Evolutionary conservation across 805 yeast genomes (phyloP), one percentile per base, ranked within the genome.

Genomic region (Candida ascalaphidarum): DNA sequence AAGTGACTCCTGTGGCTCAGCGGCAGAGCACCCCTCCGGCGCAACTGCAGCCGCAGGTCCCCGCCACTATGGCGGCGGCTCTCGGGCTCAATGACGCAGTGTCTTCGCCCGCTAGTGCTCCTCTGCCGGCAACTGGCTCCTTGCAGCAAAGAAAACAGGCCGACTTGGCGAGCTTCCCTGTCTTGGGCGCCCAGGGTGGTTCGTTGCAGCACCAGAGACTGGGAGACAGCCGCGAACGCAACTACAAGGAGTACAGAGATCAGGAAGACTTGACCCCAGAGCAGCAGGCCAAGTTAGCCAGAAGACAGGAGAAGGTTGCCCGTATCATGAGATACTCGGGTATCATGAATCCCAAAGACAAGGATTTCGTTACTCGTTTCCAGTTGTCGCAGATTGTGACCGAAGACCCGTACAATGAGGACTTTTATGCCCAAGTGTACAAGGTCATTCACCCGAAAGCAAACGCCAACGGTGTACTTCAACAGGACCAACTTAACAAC

Each of bases 371-470:
- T 27, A 85, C 96, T 24, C 73, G 96, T 51, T 79, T 88, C 49
- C 98, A 92, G 58, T 69, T 92, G 38, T 85, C 95, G 27, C 96
- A 88, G 53, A 81, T 92, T 56, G 96, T 92, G 27, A 82, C 96
- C 8, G 96, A 88, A 32, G 97, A 92, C 56, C 98, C 98, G 10
- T 84, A 82, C 55, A 85, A 83, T 48, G 98, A 92, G 56, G 98
- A 92, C 61, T 92, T 89, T 49, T 92, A 92, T 51, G 84, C 80
- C 48, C 97, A 92, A 56, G 96, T 92, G 23, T 83, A 75, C 58
- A 81, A 88, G 45, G 70, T 63, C 14, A 60, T 63, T 33, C 68
- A 61, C 39, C 69, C 68, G 13, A 61, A 61, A 39, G 64, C 82
- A 38, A 78, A 79, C 46, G 44, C 39, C 33, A 66, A 68, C 30